Evolutionary conservation across 2,329 filamentous ascomycete genomes (phyloP).

Genomic region (Xylariaceae sp.): DNA sequence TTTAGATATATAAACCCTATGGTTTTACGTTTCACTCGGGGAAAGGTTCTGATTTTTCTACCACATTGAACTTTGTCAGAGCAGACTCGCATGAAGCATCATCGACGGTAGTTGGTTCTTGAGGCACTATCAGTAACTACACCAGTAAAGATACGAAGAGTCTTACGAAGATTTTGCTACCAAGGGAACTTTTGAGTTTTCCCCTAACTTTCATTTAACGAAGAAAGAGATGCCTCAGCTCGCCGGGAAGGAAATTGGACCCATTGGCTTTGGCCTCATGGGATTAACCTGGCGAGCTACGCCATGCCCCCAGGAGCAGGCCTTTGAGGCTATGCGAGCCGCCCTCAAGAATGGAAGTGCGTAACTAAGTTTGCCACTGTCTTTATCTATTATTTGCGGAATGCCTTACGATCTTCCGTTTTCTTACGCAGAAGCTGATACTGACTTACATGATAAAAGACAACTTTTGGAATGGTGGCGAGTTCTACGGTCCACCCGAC

Average conservation of each 20-base stretch:
- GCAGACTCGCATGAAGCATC: no score
- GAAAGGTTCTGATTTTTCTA: no score
- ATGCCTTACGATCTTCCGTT: neutral
- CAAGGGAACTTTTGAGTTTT: no score
- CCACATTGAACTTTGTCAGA: no score
- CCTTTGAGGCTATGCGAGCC: slow-evolving; percentile 55
- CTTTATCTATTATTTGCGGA: neutral
- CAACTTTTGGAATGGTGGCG: slow-evolving; percentile 59
- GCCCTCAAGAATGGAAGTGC: slow-evolving; percentile 44
- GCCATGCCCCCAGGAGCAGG: slow-evolving; percentile 44
- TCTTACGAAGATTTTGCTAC: no score
- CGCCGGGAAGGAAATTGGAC: slow-evolving; percentile 34
- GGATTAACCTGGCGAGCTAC: slow-evolving; percentile 39
- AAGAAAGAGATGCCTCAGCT: slow-evolving; percentile 32
- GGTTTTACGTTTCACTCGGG: no score
- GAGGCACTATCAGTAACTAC: no score
- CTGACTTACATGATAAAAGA: slow-evolving; percentile 12
- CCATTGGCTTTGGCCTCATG: slow-evolving; percentile 38
- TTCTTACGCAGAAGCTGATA: neutral
- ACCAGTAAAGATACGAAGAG: no score
- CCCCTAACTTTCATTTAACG: no score
- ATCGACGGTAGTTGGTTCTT: no score
- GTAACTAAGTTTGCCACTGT: neutral
- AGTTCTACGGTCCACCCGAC: slow-evolving; percentile 59
- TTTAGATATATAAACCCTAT: no score